Evolutionary conservation across 2,329 filamentous ascomycete genomes (phyloP).

Genomic region (Ophiognomonia clavigignenti-juglandacearum): DNA sequence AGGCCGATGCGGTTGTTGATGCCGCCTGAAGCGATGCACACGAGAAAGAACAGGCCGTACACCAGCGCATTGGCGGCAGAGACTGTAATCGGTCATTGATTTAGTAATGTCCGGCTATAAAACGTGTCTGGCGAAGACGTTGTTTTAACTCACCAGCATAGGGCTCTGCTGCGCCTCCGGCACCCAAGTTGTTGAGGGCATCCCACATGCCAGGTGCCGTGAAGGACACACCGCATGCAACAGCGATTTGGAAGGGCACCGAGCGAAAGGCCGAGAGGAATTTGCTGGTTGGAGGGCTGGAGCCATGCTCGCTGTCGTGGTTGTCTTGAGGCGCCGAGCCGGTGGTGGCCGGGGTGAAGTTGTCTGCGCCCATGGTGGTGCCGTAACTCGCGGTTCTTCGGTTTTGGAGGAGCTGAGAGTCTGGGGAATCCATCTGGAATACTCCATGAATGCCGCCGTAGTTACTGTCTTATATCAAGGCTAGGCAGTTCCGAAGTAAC

Average conservation of each 20-base stretch:
- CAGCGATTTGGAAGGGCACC: conserved; percentile 13
- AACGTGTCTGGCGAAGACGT: too few species aligned
- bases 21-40: conserved; percentile 42
- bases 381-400: conserved; percentile 2
- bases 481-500: background rate
- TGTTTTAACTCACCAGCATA: too few species aligned
- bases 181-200: conserved; percentile 49
- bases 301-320: conserved; percentile 9
- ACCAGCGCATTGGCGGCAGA: conserved; percentile 48
- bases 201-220: conserved; percentile 49
- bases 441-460: background rate
- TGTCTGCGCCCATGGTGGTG: background rate
- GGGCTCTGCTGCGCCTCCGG: conserved; percentile 46
- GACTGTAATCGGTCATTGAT: too few species aligned
- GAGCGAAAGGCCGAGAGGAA: conserved; percentile 7
- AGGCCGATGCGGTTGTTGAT: conserved; percentile 45
- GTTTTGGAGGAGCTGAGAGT: background rate
- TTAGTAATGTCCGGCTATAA: too few species aligned
- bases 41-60: conserved; percentile 40
- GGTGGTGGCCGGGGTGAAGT: background rate
- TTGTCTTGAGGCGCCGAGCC: background rate
- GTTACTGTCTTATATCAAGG: too few species aligned
- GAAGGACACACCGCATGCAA: conserved; percentile 40
- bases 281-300: background rate
- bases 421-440: background rate